A percentile compares a stretch with the other conserved stretches of the same genome.
These are phyloP conservation scores for Carpinus viminea DNA, from an alignment of 306 rosid genomes.

Conservation along the genomic window DNA sequence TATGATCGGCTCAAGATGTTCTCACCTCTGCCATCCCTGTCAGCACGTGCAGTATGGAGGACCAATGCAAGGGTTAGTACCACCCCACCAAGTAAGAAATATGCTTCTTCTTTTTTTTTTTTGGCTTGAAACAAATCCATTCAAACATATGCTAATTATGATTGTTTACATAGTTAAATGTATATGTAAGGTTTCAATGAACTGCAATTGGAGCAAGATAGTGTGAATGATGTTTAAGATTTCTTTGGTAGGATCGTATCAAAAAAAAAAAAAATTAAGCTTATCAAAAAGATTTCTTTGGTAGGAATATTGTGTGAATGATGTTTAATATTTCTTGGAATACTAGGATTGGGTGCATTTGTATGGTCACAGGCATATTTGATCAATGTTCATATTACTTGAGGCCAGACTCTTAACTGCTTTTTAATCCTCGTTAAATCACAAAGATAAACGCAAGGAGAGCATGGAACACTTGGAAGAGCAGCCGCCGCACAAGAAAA, in stretches of 20 bases:
- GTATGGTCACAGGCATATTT: background rate
- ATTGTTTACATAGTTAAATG: background rate
- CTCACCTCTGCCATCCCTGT: slow-evolving; percentile 35
- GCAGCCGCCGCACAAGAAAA: slow-evolving; percentile 38
- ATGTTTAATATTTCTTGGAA: background rate
- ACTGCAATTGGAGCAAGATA: background rate
- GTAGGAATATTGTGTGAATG: too few relatives aligned
- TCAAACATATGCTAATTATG: background rate
- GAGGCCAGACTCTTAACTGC: background rate
- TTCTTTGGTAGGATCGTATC: background rate
- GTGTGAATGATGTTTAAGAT: background rate
- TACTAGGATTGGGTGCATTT: background rate
- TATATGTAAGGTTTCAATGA: background rate
- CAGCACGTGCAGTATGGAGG: slow-evolving; percentile 23
- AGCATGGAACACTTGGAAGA: slow-evolving; percentile 28
- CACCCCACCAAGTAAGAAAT: slow-evolving; percentile 29
- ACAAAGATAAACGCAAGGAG: slow-evolving; percentile 39
- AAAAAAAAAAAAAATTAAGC: too few relatives aligned
- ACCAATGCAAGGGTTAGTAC: slow-evolving; percentile 22
- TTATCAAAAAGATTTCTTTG: background rate
- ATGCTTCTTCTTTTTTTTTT: background rate
- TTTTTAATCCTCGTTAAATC: background rate
- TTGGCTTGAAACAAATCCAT: background rate
- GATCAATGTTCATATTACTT: background rate
- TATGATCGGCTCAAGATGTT: slow-evolving; percentile 45